Evolutionary conservation across 1,284 basidiomycete genomes (phyloP).

Genomic region (Pseudozyma sp.): DNA sequence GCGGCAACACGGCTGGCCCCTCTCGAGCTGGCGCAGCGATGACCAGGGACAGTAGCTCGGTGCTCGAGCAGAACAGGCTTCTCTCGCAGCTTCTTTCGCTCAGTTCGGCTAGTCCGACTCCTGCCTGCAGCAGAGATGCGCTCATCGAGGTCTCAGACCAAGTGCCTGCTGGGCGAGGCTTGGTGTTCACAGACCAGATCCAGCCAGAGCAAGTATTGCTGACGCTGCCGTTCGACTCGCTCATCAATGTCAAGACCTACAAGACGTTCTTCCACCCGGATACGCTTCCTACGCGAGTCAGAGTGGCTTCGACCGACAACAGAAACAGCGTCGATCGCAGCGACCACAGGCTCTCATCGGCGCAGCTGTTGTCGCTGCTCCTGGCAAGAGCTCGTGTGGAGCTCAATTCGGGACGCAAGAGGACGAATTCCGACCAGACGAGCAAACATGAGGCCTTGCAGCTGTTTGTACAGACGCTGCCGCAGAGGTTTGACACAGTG

Average conservation of each 20-base stretch:
- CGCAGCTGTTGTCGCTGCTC: constrained; percentile 39
- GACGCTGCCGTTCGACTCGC: constrained; percentile 12
- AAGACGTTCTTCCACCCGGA: constrained; percentile 23
- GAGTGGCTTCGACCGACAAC: constrained; percentile 2
- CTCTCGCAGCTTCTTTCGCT: constrained; percentile 23
- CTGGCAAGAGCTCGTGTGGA: constrained; percentile 20
- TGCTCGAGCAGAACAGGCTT: constrained; percentile 21
- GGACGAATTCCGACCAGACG: neutral
- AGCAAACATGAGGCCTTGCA: constrained; percentile 22
- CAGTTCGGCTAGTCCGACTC: neutral
- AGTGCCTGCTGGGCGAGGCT: constrained; percentile 44
- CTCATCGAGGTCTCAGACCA: constrained; percentile 27
- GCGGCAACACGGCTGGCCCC: too few species aligned
- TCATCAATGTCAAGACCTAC: constrained; percentile 43
- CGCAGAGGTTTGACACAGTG: constrained; percentile 38
- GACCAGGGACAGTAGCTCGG: constrained; percentile 15
- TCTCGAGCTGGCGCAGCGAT: neutral
- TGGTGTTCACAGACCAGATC: constrained; percentile 36
- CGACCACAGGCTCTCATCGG: constrained; percentile 16
- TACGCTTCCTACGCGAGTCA: constrained; percentile 5
- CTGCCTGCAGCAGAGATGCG: neutral
- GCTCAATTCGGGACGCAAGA: neutral
- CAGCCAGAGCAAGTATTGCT: constrained; percentile 34
- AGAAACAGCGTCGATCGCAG: neutral
- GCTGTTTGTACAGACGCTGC: constrained; percentile 50